Evolutionary conservation across 805 yeast species (phyloP), one percentile per base, ranked within the genome.

Genomic region (Candida arabinofermentans): DNA sequence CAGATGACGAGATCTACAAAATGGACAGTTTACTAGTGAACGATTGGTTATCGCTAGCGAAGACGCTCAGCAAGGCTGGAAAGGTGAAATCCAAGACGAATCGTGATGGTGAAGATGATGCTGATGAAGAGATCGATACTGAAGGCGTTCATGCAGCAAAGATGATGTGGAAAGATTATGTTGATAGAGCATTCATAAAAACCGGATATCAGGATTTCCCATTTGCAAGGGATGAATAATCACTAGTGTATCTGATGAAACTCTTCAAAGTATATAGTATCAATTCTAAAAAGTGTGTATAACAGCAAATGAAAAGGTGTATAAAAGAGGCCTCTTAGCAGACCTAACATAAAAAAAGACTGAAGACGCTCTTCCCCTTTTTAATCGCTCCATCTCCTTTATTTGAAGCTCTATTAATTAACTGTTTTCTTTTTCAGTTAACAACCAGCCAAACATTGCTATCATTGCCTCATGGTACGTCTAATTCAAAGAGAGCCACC

Each of bases 1-100:
- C 93, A 0, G 81, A 77, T 42, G 83, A 80, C 41, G 65, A 70
- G 9, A 65, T 73, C n/a, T 81, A 76, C 53, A 59, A 65, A 16
- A 66, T 83, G 79, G 54, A 73, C 16, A 61, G 71, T 17, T 65
- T 85, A 33, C 60, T 82, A 10, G 90, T 81, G 4, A 63, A 69
- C 14, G 83, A 79, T 50, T 86, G 85, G 79, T 52, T 86, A 18
- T 62, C 70, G 22, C 57, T 79, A 17, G 88, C 81, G 3, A 66
- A 79, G 36, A 62, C 64, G 26, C 59, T 83, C 38, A 81, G 80
- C 1, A 58, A 66, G 23, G 37, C 79, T 9, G 48, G 55, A 2
- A 50, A 51, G 21, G 40, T 26, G 13, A 23, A 24, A 8, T 40
- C 42, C n/a, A 32, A 46, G 30, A 24, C 10, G 18, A n/a, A 16